These are phyloP conservation scores for Lablab purpureus DNA, from an alignment of 306 rosid genomes.

Conservation along the genomic window DNA sequence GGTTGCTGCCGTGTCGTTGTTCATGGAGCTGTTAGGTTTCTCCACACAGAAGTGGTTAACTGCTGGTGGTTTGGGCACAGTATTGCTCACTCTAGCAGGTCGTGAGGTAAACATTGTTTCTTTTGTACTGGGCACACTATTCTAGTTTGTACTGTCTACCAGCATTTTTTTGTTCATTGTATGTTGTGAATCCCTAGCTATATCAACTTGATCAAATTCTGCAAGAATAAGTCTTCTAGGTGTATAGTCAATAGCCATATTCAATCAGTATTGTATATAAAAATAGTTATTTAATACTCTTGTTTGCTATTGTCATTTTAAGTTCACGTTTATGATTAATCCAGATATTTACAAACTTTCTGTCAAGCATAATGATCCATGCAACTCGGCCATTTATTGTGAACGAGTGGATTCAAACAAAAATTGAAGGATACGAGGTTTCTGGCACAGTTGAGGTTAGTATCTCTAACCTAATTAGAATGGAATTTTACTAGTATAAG, in stretches of 20 bases:
- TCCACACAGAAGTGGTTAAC: conserved; percentile 98
- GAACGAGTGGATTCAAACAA: conserved; percentile 97
- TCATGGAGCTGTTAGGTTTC: conserved; percentile 98
- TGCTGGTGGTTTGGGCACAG: conserved; percentile 99
- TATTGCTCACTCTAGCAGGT: conserved; percentile 93
- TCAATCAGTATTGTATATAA: neutral
- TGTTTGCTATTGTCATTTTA: conserved; percentile 41
- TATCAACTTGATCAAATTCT: conserved; percentile 33
- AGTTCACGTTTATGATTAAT: conserved; percentile 49
- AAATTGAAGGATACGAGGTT: conserved; percentile 98
- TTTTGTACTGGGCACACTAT: conserved; percentile 36
- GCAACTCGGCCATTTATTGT: conserved; percentile 89
- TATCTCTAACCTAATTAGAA: conserved; percentile 34
- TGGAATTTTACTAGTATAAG: conserved; percentile 3
- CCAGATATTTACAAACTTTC: conserved; percentile 97
- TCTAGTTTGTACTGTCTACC: neutral
- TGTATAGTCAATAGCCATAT: conserved; percentile 25
- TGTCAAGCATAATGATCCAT: conserved; percentile 97
- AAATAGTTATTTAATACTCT: conserved; percentile 15
- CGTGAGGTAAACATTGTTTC: conserved; percentile 79
- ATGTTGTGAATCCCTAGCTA: conserved; percentile 13
- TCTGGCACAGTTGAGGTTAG: conserved; percentile 99
- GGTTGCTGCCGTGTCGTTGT: conserved; percentile 96
- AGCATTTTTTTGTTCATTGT: conserved; percentile 31
- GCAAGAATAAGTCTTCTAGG: neutral